Evolutionary conservation across 305 asterid genomes (phyloP).

Genomic region (Euphrasia arctica): DNA sequence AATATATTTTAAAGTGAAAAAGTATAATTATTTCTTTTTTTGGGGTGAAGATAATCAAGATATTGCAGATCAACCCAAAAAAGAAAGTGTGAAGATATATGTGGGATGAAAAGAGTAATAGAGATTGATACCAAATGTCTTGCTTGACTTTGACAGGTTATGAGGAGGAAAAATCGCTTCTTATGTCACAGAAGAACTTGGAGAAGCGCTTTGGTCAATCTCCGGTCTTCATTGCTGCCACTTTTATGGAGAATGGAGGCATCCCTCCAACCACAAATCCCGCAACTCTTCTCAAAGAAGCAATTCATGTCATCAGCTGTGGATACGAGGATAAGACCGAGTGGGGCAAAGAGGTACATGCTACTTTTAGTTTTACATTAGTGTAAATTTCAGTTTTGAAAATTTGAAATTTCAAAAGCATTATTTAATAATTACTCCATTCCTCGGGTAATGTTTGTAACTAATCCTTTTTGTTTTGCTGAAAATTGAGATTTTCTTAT

Average conservation of each 20-base stretch:
- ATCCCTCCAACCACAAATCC: constrained; percentile 62
- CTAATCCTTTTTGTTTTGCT: neutral
- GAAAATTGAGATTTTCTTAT: neutral
- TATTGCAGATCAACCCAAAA: too few species aligned
- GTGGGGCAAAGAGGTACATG: constrained; percentile 72
- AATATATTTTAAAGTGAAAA: too few species aligned
- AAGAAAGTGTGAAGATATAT: too few species aligned
- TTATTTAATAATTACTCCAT: neutral
- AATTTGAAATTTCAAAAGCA: neutral
- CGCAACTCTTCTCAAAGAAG: constrained; percentile 64
- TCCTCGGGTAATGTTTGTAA: neutral
- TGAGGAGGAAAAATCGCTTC: constrained; percentile 63
- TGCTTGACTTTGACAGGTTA: constrained; percentile 37
- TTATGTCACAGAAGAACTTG: constrained; percentile 66
- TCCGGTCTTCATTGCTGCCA: constrained; percentile 67
- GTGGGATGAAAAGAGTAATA: too few species aligned
- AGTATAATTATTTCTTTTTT: too few species aligned
- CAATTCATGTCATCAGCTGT: constrained; percentile 74
- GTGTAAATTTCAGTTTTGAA: neutral
- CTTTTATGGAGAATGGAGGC: constrained; percentile 70
- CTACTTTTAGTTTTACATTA: neutral
- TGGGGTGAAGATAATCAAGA: too few species aligned
- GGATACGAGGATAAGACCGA: constrained; percentile 75
- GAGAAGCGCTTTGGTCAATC: constrained; percentile 74
- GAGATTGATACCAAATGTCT: neutral